phyloP scores from a whole-genome alignment of 345 rosid species.

The Isatis tinctoria region DNA sequence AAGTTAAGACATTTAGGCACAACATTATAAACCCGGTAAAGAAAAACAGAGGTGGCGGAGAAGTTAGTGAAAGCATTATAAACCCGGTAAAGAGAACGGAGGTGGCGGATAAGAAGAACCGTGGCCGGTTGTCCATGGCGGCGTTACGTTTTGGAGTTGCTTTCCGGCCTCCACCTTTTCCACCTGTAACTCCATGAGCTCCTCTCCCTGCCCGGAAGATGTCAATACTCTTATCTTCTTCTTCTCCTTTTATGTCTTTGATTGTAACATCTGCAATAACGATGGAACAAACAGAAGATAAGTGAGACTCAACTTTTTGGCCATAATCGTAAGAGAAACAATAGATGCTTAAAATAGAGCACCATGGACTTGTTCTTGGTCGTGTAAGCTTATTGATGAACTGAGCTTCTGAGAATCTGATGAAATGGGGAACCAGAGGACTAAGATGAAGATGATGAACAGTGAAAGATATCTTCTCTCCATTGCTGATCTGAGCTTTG shows the following conservation, averaged over 20 bases:
- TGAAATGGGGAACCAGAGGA: slow-evolving; percentile 6
- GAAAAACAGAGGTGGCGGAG: slow-evolving; percentile 13
- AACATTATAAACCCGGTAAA: background rate
- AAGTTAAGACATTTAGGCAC: background rate
- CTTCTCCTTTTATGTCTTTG: background rate
- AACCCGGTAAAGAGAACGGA: slow-evolving; percentile 10
- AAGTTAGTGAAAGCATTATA: slow-evolving; percentile 10
- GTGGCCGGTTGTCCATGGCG: background rate
- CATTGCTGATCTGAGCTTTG: slow-evolving; percentile 3
- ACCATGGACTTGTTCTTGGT: slow-evolving; percentile 20
- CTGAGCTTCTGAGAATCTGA: slow-evolving; percentile 9
- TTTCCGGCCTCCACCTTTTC: slow-evolving; percentile 28
- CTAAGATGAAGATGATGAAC: slow-evolving; percentile 3
- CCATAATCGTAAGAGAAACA: background rate
- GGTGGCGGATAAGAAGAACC: slow-evolving; percentile 13
- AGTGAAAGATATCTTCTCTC: background rate
- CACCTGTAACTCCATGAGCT: slow-evolving; percentile 18
- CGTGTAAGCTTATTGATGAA: background rate
- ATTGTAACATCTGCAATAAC: background rate
- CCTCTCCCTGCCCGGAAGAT: slow-evolving; percentile 16
- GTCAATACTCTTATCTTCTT: slow-evolving; percentile 6
- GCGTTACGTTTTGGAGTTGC: slow-evolving; percentile 26
- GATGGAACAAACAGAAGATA: background rate
- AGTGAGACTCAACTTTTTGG: background rate
- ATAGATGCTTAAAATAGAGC: background rate